A percentile compares a stretch with the other conserved stretches of the same genome.
phyloP scores from a whole-genome alignment of 1,139 yeast genomes.

The Yamadazyma jaroonii region DNA sequence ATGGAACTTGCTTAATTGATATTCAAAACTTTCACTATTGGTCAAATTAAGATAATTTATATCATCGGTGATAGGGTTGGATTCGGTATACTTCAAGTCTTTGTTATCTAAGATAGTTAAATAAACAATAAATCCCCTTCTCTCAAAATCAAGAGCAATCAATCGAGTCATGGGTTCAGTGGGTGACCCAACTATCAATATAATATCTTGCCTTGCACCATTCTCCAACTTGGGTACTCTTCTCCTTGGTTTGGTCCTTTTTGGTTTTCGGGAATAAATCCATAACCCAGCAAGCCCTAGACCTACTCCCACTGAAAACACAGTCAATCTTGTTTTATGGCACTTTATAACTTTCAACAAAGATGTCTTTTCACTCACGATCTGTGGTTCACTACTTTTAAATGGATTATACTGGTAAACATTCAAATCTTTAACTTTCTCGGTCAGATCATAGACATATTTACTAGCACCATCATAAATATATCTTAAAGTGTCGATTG shows the following conservation, averaged over 20 bases:
- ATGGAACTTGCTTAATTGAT: slow-evolving; percentile 34
- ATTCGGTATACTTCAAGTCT: slow-evolving; percentile 58
- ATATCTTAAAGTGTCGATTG: slow-evolving; percentile 28
- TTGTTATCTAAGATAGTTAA: slow-evolving; percentile 65
- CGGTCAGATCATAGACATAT: slow-evolving; percentile 16
- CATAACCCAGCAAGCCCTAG: slow-evolving; percentile 13
- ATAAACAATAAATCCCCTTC: slow-evolving; percentile 78
- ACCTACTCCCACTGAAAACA: slow-evolving; percentile 32
- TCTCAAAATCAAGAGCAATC: slow-evolving; percentile 70
- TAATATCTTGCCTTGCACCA: slow-evolving; percentile 75
- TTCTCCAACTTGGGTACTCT: slow-evolving; percentile 61
- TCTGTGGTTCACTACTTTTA: slow-evolving; percentile 2
- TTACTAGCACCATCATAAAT: slow-evolving; percentile 23
- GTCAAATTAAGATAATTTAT: slow-evolving; percentile 43
- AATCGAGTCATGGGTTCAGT: slow-evolving; percentile 70
- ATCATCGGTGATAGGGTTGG: slow-evolving; percentile 54
- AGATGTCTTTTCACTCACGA: background rate
- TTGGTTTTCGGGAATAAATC: slow-evolving; percentile 5
- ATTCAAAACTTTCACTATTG: slow-evolving; percentile 28
- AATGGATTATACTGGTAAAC: slow-evolving; percentile 7
- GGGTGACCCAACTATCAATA: slow-evolving; percentile 74
- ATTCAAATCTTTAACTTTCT: slow-evolving; percentile 9
- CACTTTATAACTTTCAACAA: background rate
- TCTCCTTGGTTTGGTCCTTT: slow-evolving; percentile 28
- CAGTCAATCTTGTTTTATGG: slow-evolving; percentile 16